Percentiles rank a stretch among this genome's conserved stretches.
Conservation (phyloP, 306 rosid genomes). For the Potentilla sterilis region DNA sequence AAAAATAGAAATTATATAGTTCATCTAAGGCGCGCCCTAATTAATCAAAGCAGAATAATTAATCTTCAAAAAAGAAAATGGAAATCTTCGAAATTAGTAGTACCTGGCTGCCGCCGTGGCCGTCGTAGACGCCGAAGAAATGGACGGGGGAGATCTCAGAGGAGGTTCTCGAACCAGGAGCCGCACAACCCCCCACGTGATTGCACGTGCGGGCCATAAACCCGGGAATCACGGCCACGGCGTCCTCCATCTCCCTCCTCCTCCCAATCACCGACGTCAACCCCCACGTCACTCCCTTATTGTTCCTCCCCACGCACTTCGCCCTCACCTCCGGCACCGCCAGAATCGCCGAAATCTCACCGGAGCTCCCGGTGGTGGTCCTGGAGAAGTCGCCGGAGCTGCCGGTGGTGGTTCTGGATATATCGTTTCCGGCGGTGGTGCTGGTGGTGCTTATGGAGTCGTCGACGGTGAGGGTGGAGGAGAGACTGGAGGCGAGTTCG, state of each 20-base stretch:
- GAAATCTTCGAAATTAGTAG: background rate
- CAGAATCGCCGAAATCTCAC: conserved; percentile 56
- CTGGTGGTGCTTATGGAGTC: conserved; percentile 31
- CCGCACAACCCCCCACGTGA: conserved; percentile 74
- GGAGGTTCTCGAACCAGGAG: conserved; percentile 59
- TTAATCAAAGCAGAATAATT: too few relatives aligned
- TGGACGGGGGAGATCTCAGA: conserved; percentile 61
- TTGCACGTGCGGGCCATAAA: conserved; percentile 58
- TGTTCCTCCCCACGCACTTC: conserved; percentile 69
- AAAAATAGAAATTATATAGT: background rate
- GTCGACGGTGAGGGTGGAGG: conserved; percentile 36
- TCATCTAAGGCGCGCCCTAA: too few relatives aligned
- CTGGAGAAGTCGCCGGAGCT: conserved; percentile 60
- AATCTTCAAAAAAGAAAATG: too few relatives aligned
- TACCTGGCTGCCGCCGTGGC: conserved; percentile 90
- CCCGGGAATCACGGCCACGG: conserved; percentile 60
- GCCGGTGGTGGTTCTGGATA: conserved; percentile 22
- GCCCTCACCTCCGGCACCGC: conserved; percentile 28
- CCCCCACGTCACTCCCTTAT: conserved; percentile 60
- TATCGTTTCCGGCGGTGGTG: conserved; percentile 29
- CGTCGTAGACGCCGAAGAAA: conserved; percentile 83
- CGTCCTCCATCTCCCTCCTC: conserved; percentile 80
- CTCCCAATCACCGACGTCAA: conserved; percentile 67
- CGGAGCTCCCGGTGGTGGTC: conserved; percentile 47
- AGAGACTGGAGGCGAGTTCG: conserved; percentile 33